A percentile compares a stretch with the other conserved stretches of the same genome.
Conservation (phyloP, 192 early-diverging fungal genomes). For the Paraglomus brasilianum region DNA sequence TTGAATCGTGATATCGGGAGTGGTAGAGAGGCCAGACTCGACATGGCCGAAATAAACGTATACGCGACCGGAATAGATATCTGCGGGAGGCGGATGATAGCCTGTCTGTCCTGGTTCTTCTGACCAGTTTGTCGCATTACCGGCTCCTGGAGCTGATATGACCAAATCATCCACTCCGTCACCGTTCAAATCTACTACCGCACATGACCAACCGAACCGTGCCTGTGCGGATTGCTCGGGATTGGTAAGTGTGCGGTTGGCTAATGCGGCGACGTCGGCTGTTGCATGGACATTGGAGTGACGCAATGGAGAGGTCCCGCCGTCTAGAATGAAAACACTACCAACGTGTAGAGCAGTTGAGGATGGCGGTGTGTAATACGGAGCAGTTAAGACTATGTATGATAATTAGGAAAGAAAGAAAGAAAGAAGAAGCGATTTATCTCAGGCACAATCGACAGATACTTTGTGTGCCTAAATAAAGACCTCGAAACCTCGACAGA, state of each 20-base stretch:
- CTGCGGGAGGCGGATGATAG: too few species aligned
- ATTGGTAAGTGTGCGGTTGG: constrained; percentile 28
- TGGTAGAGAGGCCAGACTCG: too few species aligned
- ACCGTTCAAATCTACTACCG: constrained; percentile 77
- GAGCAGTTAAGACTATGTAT: constrained; percentile 52
- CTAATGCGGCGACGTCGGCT: constrained; percentile 45
- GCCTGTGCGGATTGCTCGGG: constrained; percentile 34
- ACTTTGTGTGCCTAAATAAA: too few species aligned
- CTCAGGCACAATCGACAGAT: too few species aligned
- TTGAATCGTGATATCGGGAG: neutral
- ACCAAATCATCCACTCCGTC: constrained; percentile 89
- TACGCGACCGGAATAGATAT: too few species aligned
- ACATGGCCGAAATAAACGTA: too few species aligned
- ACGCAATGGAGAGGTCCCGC: constrained; percentile 16
- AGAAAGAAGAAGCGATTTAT: too few species aligned
- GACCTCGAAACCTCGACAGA: too few species aligned
- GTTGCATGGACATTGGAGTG: constrained; percentile 33
- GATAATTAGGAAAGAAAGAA: too few species aligned
- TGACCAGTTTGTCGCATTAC: neutral
- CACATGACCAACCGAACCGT: constrained; percentile 74
- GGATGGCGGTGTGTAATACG: constrained; percentile 45
- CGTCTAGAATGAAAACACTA: constrained; percentile 56
- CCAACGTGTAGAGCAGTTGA: constrained; percentile 44
- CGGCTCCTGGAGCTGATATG: constrained; percentile 61
- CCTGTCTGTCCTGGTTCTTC: too few species aligned